phyloP scores from a whole-genome alignment of 352 stramenopile species.

The Globisporangium cystogenes region DNA sequence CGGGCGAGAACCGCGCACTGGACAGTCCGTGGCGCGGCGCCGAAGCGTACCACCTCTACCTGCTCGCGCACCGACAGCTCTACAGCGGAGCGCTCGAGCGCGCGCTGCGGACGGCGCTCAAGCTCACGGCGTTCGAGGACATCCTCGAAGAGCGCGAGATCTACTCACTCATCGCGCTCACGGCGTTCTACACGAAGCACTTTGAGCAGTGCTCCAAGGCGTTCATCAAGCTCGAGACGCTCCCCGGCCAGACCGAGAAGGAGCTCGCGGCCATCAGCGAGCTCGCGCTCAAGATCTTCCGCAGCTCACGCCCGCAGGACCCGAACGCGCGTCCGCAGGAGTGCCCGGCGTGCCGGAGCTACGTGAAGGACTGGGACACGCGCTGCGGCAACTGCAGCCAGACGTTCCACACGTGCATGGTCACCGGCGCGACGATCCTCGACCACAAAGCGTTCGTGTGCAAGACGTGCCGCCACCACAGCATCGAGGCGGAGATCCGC shows the following conservation, averaged over 20 bases:
- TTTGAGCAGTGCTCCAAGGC: constrained; percentile 88
- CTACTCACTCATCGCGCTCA: constrained; percentile 92
- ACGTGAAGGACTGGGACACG: constrained; percentile 84
- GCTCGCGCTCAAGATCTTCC: constrained; percentile 87
- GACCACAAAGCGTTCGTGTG: constrained; percentile 74
- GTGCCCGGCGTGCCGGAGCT: constrained; percentile 73
- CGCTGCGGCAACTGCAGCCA: constrained; percentile 79
- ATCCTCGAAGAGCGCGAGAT: constrained; percentile 88
- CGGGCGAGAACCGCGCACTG: constrained; percentile 73
- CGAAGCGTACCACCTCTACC: constrained; percentile 92
- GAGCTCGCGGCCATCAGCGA: constrained; percentile 56
- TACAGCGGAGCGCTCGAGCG: constrained; percentile 81
- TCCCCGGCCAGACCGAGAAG: constrained; percentile 55
- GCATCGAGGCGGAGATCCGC: constrained; percentile 81
- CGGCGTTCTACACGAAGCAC: constrained; percentile 89
- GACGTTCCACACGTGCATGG: constrained; percentile 70
- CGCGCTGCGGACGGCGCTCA: constrained; percentile 83
- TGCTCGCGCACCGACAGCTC: constrained; percentile 90
- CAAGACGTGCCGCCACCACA: constrained; percentile 83
- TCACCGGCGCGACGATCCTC: constrained; percentile 71
- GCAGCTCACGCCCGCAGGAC: constrained; percentile 63
- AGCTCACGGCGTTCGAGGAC: constrained; percentile 89
- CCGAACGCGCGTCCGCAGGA: constrained; percentile 70
- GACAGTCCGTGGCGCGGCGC: constrained; percentile 93
- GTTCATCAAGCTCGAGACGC: constrained; percentile 92